Percentiles rank a stretch among this genome's conserved stretches.
These are phyloP conservation scores for Pichia cephalocereana DNA, from an alignment of 805 yeast genomes.

Conservation along the genomic window DNA sequence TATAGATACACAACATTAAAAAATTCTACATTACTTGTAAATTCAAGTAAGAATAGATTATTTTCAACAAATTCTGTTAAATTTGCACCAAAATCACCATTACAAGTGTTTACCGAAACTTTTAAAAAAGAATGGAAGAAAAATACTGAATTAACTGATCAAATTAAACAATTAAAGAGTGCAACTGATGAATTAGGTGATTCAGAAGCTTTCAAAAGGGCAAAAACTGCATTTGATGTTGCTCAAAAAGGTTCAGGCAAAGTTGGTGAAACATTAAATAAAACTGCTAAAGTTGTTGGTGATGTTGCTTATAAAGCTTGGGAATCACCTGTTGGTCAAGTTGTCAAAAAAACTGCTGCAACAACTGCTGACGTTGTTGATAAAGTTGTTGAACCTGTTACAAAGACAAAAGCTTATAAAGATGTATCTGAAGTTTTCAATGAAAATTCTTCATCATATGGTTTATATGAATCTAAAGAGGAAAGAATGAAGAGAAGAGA, in stretches of 20 bases:
- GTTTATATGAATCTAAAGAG: slow-evolving; percentile 84
- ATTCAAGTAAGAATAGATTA: neutral
- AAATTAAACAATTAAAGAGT: slow-evolving; percentile 89
- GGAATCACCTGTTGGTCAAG: slow-evolving; percentile 90
- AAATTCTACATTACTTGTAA: neutral
- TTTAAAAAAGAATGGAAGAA: slow-evolving; percentile 88
- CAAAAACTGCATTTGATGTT: slow-evolving; percentile 81
- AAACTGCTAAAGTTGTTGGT: slow-evolving; percentile 93
- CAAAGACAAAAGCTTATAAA: slow-evolving; percentile 82
- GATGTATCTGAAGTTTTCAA: slow-evolving; percentile 83
- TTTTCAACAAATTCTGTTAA: slow-evolving; percentile 1
- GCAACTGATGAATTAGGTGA: slow-evolving; percentile 94
- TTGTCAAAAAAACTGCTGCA: slow-evolving; percentile 78
- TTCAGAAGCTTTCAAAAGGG: slow-evolving; percentile 85
- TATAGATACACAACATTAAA: slow-evolving; percentile 5
- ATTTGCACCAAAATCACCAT: slow-evolving; percentile 49
- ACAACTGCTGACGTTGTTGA: slow-evolving; percentile 80
- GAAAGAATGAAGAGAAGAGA: slow-evolving; percentile 68
- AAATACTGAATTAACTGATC: slow-evolving; percentile 79
- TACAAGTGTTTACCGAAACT: slow-evolving; percentile 88
- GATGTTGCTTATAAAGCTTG: slow-evolving; percentile 85
- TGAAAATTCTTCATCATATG: slow-evolving; percentile 88
- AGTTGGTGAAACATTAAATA: slow-evolving; percentile 63
- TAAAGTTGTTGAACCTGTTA: slow-evolving; percentile 84
- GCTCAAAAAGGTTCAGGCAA: slow-evolving; percentile 64